Evolutionary conservation across 2,329 filamentous ascomycete genomes (phyloP).

Genomic region (Pseudocercospora pini-densiflorae): DNA sequence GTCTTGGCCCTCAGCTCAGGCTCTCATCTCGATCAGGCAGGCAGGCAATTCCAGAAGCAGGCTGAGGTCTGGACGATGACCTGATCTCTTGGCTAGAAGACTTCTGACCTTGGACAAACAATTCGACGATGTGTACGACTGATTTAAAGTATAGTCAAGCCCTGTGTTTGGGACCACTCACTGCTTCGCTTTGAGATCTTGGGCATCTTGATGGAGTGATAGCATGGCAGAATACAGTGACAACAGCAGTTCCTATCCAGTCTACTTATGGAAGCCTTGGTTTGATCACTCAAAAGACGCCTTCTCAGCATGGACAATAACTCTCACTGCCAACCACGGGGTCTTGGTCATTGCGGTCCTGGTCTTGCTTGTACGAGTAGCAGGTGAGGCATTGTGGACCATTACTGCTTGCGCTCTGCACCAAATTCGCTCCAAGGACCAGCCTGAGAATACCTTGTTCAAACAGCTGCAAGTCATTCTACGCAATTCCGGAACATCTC

Average conservation of each 20-base stretch:
- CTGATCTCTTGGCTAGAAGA: background rate
- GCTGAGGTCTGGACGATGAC: background rate
- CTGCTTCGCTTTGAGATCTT: background rate
- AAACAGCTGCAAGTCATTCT: constrained; percentile 14
- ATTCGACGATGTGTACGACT: too few relatives aligned
- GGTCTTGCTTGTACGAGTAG: constrained; percentile 9
- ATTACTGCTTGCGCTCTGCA: constrained; percentile 13
- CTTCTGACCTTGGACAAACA: too few relatives aligned
- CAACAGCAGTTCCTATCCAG: background rate
- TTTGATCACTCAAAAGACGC: constrained; percentile 10
- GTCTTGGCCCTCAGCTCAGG: background rate
- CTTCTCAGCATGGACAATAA: constrained; percentile 8
- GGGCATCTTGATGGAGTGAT: background rate
- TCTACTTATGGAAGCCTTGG: constrained; percentile 6
- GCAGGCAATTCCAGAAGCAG: background rate
- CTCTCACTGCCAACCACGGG: constrained; percentile 9
- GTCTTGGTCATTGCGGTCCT: constrained; percentile 13
- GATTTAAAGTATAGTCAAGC: too few relatives aligned
- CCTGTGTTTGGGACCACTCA: background rate
- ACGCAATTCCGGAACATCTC: constrained; percentile 8
- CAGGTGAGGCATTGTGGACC: constrained; percentile 14
- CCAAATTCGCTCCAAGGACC: constrained; percentile 4
- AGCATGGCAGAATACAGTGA: background rate
- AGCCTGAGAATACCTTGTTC: constrained; percentile 5
- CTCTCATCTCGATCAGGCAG: background rate